Evolutionary conservation across 169 alveolate genomes (phyloP).

Genomic region (Plasmodium cynomolgi): DNA sequence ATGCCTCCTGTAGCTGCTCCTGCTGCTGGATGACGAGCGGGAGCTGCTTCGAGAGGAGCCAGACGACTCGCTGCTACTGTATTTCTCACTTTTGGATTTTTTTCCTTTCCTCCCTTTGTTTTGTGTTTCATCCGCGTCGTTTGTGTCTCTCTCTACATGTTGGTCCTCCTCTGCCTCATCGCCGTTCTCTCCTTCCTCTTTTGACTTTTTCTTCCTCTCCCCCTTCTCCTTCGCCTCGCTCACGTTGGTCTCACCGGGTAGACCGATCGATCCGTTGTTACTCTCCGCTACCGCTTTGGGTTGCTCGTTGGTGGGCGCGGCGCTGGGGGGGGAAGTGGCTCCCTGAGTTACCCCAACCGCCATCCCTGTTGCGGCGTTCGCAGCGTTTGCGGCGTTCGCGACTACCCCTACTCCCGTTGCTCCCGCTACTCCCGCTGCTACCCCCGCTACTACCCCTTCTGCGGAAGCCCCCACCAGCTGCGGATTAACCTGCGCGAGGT

Average conservation of each 20-base stretch:
- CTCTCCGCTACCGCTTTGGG: neutral
- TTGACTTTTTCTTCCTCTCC: neutral
- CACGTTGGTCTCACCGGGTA: neutral
- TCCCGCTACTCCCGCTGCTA: neutral
- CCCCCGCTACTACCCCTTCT: neutral
- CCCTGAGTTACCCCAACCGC: neutral
- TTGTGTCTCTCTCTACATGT: neutral
- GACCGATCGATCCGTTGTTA: neutral
- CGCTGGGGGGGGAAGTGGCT: neutral
- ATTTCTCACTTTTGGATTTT: constrained; percentile 9
- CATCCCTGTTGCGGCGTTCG: no score
- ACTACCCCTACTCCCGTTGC: neutral
- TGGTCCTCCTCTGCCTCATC: neutral
- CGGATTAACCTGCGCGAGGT: constrained; percentile 12
- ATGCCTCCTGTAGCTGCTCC: neutral
- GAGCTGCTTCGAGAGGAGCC: neutral
- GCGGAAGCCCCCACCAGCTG: neutral
- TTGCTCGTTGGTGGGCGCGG: neutral
- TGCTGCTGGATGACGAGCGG: neutral
- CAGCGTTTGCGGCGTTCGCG: no score
- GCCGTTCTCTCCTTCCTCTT: neutral
- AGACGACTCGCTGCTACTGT: constrained; percentile 11
- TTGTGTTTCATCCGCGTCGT: neutral
- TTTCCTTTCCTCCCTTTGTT: neutral
- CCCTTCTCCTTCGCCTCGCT: constrained; percentile 3